Evolutionary conservation across 2,329 filamentous ascomycete species (phyloP).

Genomic region (Diaporthe citrichinensis): DNA sequence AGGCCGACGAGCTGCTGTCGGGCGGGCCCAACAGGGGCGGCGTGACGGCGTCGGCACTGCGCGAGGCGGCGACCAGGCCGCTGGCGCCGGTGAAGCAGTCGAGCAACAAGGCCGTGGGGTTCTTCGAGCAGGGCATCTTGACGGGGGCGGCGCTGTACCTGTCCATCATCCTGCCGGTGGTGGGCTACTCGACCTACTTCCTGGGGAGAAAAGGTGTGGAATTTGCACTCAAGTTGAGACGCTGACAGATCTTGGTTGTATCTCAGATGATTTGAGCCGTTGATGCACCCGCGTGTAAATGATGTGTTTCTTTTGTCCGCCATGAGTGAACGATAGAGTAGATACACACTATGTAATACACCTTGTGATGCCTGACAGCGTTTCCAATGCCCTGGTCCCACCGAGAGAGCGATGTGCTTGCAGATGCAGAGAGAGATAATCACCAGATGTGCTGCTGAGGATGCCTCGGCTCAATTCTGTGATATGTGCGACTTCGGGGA

Average conservation of each 20-base stretch:
- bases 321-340: not conserved
- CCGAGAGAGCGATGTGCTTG: not conserved
- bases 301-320: not conserved
- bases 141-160: slow-evolving; percentile 50
- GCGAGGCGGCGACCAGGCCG: slow-evolving; percentile 45
- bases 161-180: slow-evolving; percentile 42
- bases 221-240: slow-evolving; percentile 22
- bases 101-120: slow-evolving; percentile 53
- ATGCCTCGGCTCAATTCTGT: not conserved
- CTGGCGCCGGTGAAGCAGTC: slow-evolving; percentile 54
- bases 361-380: not conserved
- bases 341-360: not conserved
- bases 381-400: not conserved
- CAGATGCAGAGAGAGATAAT: not conserved
- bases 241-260: not conserved
- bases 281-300: not conserved
- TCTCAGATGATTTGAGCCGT: not conserved
- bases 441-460: too few species aligned
- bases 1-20: slow-evolving; percentile 44
- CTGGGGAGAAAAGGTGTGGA: slow-evolving; percentile 42
- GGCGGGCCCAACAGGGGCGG: slow-evolving; percentile 40
- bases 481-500: not conserved
- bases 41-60: slow-evolving; percentile 41
- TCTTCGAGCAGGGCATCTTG: slow-evolving; percentile 64
- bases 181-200: slow-evolving; percentile 42